Evolutionary conservation across 805 yeast genomes (phyloP), one percentile per base, ranked within the genome.

Genomic region (Metschnikowia peoriensis): DNA sequence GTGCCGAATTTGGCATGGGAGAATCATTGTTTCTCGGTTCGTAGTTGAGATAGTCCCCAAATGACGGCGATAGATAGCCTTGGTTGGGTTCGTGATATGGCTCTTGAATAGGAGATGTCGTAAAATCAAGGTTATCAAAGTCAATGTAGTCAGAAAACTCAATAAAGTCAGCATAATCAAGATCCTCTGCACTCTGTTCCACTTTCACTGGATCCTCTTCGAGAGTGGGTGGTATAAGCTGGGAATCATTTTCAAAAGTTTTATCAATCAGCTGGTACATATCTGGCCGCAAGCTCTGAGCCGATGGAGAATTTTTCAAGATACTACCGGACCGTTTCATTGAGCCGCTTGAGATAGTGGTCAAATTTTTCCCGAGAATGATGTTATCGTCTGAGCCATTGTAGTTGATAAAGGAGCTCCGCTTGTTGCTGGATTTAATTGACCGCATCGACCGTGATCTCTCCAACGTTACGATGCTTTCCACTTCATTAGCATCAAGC

Each of bases 391-490:
- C 76, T 12, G 71, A 67, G 7, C 78, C 78, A 44, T 69, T 60
- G 54, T 72, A 75, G 50, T 74, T 73, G 16, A 69, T 67, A 55
- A 66, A 75, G 28, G 76, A 71, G 50, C 66, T 72, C 22, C 79
- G 56, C 44, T 66, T 60, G 58, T 60, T 62, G 44, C 60, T 66
- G 14, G 75, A 68, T 49, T 61, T 71, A n/a, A 77, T 65, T 0
- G 90, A 84, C 62, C 80, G 77, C 72, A 80, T 72, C 6, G 84
- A 79, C 46, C 83, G 63, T 7, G 87, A 80, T 54, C 92, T 76
- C 65, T 88, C 96, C 42, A 88, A 63, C 7, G 86, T 79, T 2
- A 86, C 85, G 52, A 88, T 88, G 44, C 88, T 84, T 57, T 85
- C 88, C 10, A 88, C 88, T 62, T 88, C 96, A 48, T 79, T 81